Evolutionary conservation across 2,329 filamentous ascomycete species (phyloP).

Genomic region (Aspergillus sp.): DNA sequence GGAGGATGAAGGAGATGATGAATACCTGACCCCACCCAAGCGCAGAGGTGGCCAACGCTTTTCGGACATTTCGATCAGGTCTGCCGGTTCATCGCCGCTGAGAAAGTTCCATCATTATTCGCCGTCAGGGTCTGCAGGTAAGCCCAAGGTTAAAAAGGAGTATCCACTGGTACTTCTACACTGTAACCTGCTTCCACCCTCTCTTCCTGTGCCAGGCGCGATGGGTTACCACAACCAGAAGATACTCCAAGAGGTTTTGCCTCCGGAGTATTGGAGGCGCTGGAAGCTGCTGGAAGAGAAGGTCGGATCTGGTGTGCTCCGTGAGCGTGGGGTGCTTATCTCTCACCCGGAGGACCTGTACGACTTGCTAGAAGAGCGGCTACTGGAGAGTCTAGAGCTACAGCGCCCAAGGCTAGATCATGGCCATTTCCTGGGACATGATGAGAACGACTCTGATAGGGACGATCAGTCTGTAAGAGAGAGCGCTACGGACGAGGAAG

Average conservation of each 20-base stretch:
- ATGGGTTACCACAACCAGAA: constrained; percentile 38
- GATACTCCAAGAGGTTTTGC: constrained; percentile 53
- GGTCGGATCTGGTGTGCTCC: constrained; percentile 54
- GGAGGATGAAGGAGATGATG: constrained; percentile 45
- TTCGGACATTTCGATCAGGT: constrained; percentile 35
- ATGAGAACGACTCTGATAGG: constrained; percentile 30
- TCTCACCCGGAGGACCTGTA: constrained; percentile 64
- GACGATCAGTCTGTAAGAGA: constrained; percentile 32
- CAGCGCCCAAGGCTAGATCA: constrained; percentile 57
- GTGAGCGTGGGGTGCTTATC: constrained; percentile 61
- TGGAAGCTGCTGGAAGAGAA: constrained; percentile 59
- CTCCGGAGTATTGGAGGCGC: constrained; percentile 45
- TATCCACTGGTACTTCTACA: constrained; percentile 63
- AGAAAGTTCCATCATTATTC: constrained; percentile 41
- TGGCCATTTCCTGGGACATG: constrained; percentile 56
- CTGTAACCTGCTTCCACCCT: constrained; percentile 59
- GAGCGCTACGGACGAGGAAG: constrained; percentile 39
- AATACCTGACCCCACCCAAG: constrained; percentile 39
- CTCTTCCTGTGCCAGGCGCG: constrained; percentile 49
- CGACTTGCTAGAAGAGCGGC: constrained; percentile 62
- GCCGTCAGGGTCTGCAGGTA: constrained; percentile 28
- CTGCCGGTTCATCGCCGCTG: constrained; percentile 33
- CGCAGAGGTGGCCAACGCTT: constrained; percentile 30
- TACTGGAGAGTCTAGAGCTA: constrained; percentile 62
- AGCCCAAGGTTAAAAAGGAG: constrained; percentile 45